Conservation (phyloP, 179 eudicot species). For the Silene vulgaris region DNA sequence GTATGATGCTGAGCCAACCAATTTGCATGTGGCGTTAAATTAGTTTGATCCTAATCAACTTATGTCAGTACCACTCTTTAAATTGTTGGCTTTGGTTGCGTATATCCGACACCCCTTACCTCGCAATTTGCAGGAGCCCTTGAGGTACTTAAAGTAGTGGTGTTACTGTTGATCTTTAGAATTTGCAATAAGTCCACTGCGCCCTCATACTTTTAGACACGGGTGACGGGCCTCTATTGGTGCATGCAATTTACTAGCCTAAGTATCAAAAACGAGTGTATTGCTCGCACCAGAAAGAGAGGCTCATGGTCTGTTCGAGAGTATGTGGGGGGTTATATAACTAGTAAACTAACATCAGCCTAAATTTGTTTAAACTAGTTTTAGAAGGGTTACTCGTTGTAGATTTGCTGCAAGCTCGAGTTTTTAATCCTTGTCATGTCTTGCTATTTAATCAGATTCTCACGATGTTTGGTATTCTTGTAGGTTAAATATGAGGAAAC, state of each 20-base stretch:
- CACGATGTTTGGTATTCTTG: conserved; percentile 2
- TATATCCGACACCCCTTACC: no score
- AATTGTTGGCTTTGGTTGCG: no score
- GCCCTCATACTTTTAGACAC: background rate
- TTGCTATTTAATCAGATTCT: background rate
- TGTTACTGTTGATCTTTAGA: background rate
- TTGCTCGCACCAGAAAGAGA: background rate
- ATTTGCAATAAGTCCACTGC: background rate
- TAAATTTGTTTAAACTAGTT: background rate
- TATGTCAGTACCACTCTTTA: background rate
- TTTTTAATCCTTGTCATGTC: background rate
- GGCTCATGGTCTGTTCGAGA: background rate
- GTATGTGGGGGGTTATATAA: background rate
- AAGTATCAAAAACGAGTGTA: background rate
- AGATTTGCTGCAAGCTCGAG: background rate
- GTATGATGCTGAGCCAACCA: background rate
- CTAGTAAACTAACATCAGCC: background rate
- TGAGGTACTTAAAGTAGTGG: no score
- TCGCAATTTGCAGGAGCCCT: no score
- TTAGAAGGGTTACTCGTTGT: background rate
- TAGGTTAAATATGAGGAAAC: conserved; percentile 74
- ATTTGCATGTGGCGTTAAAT: background rate
- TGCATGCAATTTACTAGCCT: background rate
- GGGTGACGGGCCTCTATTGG: background rate
- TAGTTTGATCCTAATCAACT: background rate